These are phyloP conservation scores for Cadophora luteo-olivacea DNA, from an alignment of 2,329 filamentous ascomycete genomes.

Conservation along the genomic window DNA sequence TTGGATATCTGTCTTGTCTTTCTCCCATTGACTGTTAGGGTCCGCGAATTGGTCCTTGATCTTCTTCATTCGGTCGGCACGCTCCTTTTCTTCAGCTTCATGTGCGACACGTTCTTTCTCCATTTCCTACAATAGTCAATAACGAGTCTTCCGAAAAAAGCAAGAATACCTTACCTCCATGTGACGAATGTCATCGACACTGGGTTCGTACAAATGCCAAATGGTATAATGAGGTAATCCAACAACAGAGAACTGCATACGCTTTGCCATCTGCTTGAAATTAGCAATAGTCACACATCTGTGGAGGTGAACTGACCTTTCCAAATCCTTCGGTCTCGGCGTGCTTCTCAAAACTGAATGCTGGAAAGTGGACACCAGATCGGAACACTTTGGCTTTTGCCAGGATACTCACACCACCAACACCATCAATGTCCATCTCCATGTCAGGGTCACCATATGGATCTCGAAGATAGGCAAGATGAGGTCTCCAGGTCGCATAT, in stretches of 20 bases:
- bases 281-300: slow-evolving; percentile 23
- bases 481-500: slow-evolving; percentile 97
- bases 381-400: slow-evolving; percentile 96
- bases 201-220: slow-evolving; percentile 99
- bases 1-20: slow-evolving; percentile 83
- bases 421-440: slow-evolving; percentile 99
- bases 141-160: slow-evolving; percentile 11
- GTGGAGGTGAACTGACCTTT: slow-evolving; percentile 68
- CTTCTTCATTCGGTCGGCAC: slow-evolving; percentile 75
- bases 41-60: slow-evolving; percentile 83
- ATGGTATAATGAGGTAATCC: slow-evolving; percentile 97
- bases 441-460: slow-evolving; percentile 98
- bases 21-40: slow-evolving; percentile 81
- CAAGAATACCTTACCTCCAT: slow-evolving; percentile 73
- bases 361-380: slow-evolving; percentile 94
- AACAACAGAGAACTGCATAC: slow-evolving; percentile 94
- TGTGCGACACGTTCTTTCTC: slow-evolving; percentile 81
- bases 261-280: slow-evolving; percentile 82
- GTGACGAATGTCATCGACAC: slow-evolving; percentile 93
- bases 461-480: slow-evolving; percentile 94
- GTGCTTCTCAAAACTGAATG: slow-evolving; percentile 98
- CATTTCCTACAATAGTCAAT: slow-evolving; percentile 72
- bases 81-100: slow-evolving; percentile 80
- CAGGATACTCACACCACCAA: slow-evolving; percentile 95
- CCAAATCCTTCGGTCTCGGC: slow-evolving; percentile 98